A percentile compares a stretch with the other conserved stretches of the same genome.
Conservation (phyloP, 129 eudicot species). For the Flaveria bidentis region DNA sequence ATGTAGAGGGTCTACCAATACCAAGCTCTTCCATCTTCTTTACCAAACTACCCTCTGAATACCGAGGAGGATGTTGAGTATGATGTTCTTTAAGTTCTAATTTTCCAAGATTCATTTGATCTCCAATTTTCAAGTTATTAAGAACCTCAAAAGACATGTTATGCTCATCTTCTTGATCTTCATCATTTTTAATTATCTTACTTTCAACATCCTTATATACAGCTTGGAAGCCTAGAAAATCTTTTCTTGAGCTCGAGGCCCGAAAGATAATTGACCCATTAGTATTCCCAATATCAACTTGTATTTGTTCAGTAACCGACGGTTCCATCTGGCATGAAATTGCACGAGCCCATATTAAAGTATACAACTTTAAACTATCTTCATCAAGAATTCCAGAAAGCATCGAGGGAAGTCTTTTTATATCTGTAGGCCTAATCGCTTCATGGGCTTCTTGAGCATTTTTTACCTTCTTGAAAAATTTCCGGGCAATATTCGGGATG, state of each 20-base stretch:
- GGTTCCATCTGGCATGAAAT: slow-evolving; percentile 96
- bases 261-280: slow-evolving; percentile 57
- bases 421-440: slow-evolving; percentile 91
- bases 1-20: slow-evolving; percentile 99
- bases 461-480: slow-evolving; percentile 76
- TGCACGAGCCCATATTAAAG: slow-evolving; percentile 90
- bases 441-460: slow-evolving; percentile 99
- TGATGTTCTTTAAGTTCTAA: slow-evolving; percentile 73
- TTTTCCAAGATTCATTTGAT: slow-evolving; percentile 42
- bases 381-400: slow-evolving; percentile 71
- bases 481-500: slow-evolving; percentile 56
- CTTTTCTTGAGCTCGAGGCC: slow-evolving; percentile 59
- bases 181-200: slow-evolving; percentile 38
- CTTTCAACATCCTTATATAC: slow-evolving; percentile 72
- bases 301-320: slow-evolving; percentile 59
- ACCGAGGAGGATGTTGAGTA: slow-evolving; percentile 87
- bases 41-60: slow-evolving; percentile 81
- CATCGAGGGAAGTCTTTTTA: slow-evolving; percentile 69
- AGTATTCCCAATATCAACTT: slow-evolving; percentile 65
- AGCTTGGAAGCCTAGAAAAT: slow-evolving; percentile 72
- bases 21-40: slow-evolving; percentile 97
- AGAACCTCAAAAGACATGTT: slow-evolving; percentile 45
- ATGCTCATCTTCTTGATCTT: slow-evolving; percentile 44
- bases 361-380: slow-evolving; percentile 77
- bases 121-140: slow-evolving; percentile 45